Evolutionary conservation across 2,329 filamentous ascomycete species (phyloP).

Genomic region (Sclerotinia subarctica): DNA sequence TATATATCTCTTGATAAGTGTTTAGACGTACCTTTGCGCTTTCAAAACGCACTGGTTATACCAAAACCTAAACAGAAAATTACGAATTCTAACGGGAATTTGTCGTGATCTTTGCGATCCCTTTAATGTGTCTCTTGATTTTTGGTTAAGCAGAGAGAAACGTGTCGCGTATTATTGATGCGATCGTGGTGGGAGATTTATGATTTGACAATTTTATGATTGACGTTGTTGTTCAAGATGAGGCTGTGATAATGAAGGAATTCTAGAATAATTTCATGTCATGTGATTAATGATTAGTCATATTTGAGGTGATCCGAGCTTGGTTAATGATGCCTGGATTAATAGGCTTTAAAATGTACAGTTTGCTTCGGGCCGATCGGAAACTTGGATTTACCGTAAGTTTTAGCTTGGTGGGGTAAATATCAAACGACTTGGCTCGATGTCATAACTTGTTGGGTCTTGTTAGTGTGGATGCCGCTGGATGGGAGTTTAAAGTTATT

Average conservation of each 20-base stretch:
- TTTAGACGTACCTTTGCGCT: constrained; percentile 41
- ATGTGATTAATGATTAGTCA: not conserved
- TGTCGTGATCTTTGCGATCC: not conserved
- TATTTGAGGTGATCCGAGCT: not conserved
- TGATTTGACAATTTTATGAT: not conserved
- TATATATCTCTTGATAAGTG: constrained; percentile 33
- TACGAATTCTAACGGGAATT: not conserved
- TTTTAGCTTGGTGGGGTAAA: constrained; percentile 7
- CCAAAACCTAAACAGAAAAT: constrained; percentile 6
- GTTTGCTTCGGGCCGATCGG: constrained; percentile 18
- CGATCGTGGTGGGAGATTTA: not conserved
- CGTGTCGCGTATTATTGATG: not conserved
- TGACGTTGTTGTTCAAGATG: not conserved
- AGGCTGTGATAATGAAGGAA: not conserved
- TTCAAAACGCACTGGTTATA: constrained; percentile 27
- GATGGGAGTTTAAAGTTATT: not conserved
- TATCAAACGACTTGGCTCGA: not conserved
- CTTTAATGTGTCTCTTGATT: not conserved
- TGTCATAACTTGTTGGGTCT: not conserved
- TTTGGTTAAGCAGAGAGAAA: not conserved
- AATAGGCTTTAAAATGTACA: not conserved
- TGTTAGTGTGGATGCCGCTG: no score
- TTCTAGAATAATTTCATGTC: constrained; percentile 1
- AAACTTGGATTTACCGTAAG: not conserved
- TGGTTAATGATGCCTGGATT: not conserved